Base-by-base conservation (phyloP, 352 stramenopile species). In the Saprolegnia diclina region DNA sequence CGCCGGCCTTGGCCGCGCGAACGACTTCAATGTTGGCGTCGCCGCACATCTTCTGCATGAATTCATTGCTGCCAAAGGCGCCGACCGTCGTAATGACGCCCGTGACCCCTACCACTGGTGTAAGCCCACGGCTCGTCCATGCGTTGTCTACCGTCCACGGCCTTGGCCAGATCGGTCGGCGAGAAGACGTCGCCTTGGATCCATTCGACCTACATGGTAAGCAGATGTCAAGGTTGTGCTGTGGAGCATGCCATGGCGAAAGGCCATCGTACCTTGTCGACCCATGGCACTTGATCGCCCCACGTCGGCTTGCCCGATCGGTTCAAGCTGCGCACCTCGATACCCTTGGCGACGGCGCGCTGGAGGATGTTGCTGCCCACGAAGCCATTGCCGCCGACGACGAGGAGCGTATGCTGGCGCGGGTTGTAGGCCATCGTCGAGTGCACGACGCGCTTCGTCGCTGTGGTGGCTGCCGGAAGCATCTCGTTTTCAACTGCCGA, bases 291-390 rank as follows among this genome's bases (percentile, higher is more conserved):
- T 45, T 14, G 55, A 71, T 88, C 84, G 71, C 83, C 74, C 84
- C 86, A 92, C 59, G 82, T 64, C 21, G 90, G 90, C 67, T 91
- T 89, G 63, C 90, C 88, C 40, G 82, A 90, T 46, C 77, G 81
- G 72, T 88, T 95, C 26, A 97, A 79, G 65, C 85, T 95, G 67
- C 86, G 87, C 74, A 96, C 88, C 11, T 85, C 77, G 59, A 95
- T 93, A 57, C 81, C 83, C 45, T 94, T 96, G 73, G 94, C 80
- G 37, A 96, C 81, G 14, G 88, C 88, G 21, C 85, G 85, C 71
- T 95, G 83, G 21, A 95, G 75, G 61, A 96, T 88, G 76, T 97
- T 97, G 75, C 88, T 92, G 65, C 90, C 90, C 38, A 96, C 88
- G 74, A 94, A 97, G 67, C 88, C 88, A 54, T 88, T 95, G 61